Evolutionary conservation across 805 yeast species (phyloP), one percentile per base, ranked within the genome.

Genomic region (Saccharomycopsis synnaedendra): DNA sequence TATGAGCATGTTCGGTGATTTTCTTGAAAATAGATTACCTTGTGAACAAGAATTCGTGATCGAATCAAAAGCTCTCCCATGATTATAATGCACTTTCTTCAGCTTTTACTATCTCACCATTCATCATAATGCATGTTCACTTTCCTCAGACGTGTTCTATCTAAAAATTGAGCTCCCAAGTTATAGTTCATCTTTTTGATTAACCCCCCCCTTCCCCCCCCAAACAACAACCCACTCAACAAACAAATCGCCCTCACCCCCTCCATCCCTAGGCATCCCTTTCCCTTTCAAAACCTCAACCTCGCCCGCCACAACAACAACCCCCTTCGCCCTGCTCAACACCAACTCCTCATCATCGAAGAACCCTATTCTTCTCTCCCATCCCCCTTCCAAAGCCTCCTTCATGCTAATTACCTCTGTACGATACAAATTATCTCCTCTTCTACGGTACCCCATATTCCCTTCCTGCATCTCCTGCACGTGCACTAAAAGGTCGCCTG

Each of bases 401-500:
- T 73, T 70, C 44, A 80, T 68, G 3, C 83, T 73, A 32, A 93
- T 60, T 1, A 77, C 80, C 60, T 93, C 97, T 0, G 87, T 84
- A 51, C 97, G 70, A 66, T 81, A 89, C 54, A 93, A 65, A 57
- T 83, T 70, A 53, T 72, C 61, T 36, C 85, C 85, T 51, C 87
- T 73, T 56, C 98, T 75, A 63, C 96, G 74, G 65, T 80, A 93
- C 5, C 98, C 98, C 74, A 86, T 60, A 59, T 84, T 82, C 11
- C 70, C 73, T 19, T 65, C 59, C 8, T 45, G 47, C 38, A 71
- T 67, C 64, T 90, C 97, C 33, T 58, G 60, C 37, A 86, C 60
- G 39, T 68, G 70, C n/a, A 88, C 69, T 30, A 72, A 61, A 48
- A 93, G 66, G 64, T 90, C 86, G 19, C 98, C 98, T 3, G 95